These are phyloP conservation scores for Thraustochytrium sp. DNA, from an alignment of 352 stramenopile species.

Conservation along the genomic window DNA sequence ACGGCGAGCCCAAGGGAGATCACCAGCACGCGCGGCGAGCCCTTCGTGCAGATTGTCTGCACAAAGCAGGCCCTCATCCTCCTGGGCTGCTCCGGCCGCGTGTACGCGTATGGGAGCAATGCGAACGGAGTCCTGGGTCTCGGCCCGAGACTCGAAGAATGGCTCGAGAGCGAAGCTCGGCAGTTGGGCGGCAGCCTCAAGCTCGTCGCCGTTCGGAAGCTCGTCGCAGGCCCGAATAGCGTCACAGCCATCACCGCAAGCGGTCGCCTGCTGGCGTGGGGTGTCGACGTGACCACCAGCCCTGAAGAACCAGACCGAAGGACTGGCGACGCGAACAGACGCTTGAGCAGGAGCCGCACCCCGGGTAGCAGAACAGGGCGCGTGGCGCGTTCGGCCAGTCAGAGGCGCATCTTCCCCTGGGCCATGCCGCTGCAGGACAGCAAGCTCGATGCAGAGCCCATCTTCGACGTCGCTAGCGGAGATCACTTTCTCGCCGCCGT, in stretches of 20 bases:
- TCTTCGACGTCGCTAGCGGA: not conserved
- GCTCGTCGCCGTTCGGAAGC: not conserved
- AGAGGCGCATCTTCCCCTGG: not conserved
- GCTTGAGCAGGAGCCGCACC: too few species aligned
- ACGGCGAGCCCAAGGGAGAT: not conserved
- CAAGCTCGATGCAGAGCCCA: not conserved
- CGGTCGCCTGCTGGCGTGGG: not conserved
- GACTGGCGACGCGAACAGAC: too few species aligned
- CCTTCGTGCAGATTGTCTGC: not conserved
- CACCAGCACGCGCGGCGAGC: not conserved
- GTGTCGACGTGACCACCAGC: not conserved
- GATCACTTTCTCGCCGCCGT: not conserved
- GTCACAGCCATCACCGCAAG: not conserved
- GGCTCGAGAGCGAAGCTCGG: not conserved
- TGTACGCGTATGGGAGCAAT: not conserved
- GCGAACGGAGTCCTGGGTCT: not conserved
- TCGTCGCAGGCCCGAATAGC: not conserved
- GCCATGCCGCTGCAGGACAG: not conserved
- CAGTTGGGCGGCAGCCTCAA: not conserved
- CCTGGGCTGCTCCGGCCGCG: not conserved
- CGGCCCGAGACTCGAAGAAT: not conserved
- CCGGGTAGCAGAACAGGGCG: too few species aligned
- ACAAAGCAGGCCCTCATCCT: not conserved
- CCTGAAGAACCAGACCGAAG: too few species aligned
- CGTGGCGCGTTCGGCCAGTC: not conserved